These are phyloP conservation scores for Lichtheimia ornata DNA, from an alignment of 371 early-diverging fungal species.

Conservation along the genomic window DNA sequence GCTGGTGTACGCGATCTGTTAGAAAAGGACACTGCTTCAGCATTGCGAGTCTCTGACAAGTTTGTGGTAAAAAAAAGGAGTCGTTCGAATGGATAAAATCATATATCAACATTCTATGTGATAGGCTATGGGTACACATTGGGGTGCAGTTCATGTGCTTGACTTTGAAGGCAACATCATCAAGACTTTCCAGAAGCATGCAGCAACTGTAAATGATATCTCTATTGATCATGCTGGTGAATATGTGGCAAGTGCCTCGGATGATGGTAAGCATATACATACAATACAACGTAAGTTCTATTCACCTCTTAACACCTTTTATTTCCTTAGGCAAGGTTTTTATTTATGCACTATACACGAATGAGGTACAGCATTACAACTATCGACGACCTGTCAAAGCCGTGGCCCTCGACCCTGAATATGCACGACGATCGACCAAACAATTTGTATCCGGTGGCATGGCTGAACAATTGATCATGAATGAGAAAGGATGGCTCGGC, in stretches of 20 bases:
- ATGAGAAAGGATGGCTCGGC: conserved; percentile 71
- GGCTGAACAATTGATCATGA: conserved; percentile 83
- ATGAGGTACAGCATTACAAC: conserved; percentile 64
- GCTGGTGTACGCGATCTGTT: conserved; percentile 74
- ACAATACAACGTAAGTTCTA: background rate
- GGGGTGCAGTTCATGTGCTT: conserved; percentile 88
- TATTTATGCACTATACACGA: conserved; percentile 71
- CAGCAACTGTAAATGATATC: conserved; percentile 84
- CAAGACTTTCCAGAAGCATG: conserved; percentile 74
- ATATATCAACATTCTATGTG: conserved; percentile 3
- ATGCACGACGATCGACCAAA: conserved; percentile 66
- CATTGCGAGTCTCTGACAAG: conserved; percentile 75
- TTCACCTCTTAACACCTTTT: conserved; percentile 7
- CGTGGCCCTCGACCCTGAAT: conserved; percentile 88
- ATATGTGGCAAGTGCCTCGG: conserved; percentile 88
- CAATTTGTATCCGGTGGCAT: conserved; percentile 91
- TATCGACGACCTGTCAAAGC: conserved; percentile 89
- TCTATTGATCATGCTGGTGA: conserved; percentile 86
- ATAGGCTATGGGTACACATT: conserved; percentile 93
- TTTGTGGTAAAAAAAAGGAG: conserved; percentile 67
- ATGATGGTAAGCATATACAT: conserved; percentile 73
- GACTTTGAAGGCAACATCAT: conserved; percentile 91
- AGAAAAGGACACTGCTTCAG: conserved; percentile 85
- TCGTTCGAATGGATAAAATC: background rate
- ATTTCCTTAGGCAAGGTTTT: conserved; percentile 68